Conservation (phyloP, 441 rosid species). For the Euphorbia celastroides region DNA sequence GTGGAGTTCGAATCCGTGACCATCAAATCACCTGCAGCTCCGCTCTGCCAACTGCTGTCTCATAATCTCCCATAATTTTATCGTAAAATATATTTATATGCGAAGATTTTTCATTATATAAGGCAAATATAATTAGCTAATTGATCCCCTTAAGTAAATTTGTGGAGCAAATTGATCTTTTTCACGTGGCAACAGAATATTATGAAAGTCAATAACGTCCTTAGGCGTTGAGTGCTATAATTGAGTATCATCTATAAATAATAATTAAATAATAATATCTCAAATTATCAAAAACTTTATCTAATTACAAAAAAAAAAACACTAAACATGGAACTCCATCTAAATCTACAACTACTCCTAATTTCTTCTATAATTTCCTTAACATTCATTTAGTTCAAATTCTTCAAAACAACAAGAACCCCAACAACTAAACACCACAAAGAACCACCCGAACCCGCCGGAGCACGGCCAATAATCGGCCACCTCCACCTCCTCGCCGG, state of each 20-base stretch:
- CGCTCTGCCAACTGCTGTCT: too few species aligned
- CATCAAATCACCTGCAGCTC: too few species aligned
- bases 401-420: neutral
- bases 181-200: too few species aligned
- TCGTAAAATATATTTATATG: too few species aligned
- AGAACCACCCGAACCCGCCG: slow-evolving; percentile 40
- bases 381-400: slow-evolving; percentile 13
- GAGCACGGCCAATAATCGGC: slow-evolving; percentile 65
- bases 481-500: slow-evolving; percentile 50
- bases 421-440: neutral
- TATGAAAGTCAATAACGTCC: too few species aligned
- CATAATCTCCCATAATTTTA: too few species aligned
- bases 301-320: neutral
- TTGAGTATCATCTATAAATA: neutral
- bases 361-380: slow-evolving; percentile 10
- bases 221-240: neutral
- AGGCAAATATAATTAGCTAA: too few species aligned
- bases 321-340: slow-evolving; percentile 1
- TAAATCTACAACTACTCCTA: neutral
- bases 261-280: neutral
- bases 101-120: too few species aligned
- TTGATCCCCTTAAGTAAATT: too few species aligned
- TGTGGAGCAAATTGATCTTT: too few species aligned
- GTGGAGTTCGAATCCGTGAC: too few species aligned
- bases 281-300: neutral